phyloP scores from a whole-genome alignment of 1,284 basidiomycete species.

The Xerocomus nothofagi region DNA sequence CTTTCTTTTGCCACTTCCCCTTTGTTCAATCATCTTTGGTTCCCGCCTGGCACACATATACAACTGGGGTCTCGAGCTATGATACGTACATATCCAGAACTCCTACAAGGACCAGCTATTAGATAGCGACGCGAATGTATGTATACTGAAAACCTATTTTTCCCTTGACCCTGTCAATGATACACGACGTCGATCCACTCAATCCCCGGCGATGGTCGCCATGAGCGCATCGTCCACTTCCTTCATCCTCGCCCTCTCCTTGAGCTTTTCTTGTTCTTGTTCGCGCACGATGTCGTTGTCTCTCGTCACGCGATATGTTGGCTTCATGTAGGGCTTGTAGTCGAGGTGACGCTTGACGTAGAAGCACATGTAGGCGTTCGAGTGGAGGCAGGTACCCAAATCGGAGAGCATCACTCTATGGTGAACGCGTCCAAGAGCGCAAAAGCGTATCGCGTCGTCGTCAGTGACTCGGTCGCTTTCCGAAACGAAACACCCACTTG shows the following conservation, averaged over 20 bases:
- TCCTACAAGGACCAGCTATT: conserved; percentile 8
- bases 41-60: conserved; percentile 1
- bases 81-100: conserved; percentile 13
- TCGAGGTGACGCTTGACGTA: conserved; percentile 87
- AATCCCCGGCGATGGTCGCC: conserved; percentile 41
- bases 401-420: conserved; percentile 70
- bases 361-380: conserved; percentile 87
- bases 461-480: not conserved
- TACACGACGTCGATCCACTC: conserved; percentile 2
- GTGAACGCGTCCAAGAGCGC: not conserved
- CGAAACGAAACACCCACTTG: conserved; percentile 55
- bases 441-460: not conserved
- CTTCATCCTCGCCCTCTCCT: conserved; percentile 49
- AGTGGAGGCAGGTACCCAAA: conserved; percentile 64
- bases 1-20: not conserved
- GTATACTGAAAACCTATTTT: conserved; percentile 17
- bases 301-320: conserved; percentile 69
- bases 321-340: conserved; percentile 68
- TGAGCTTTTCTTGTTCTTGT: conserved; percentile 41
- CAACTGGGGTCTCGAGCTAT: conserved; percentile 6
- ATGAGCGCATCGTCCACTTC: conserved; percentile 65
- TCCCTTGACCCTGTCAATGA: not conserved
- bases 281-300: conserved; percentile 67
- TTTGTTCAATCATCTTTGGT: conserved; percentile 1
- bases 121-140: conserved; percentile 20